A percentile compares a stretch with the other conserved stretches of the same genome.
Conservation (phyloP, 495 filamentous ascomycete species). For the Acidiella bohemica region DNA sequence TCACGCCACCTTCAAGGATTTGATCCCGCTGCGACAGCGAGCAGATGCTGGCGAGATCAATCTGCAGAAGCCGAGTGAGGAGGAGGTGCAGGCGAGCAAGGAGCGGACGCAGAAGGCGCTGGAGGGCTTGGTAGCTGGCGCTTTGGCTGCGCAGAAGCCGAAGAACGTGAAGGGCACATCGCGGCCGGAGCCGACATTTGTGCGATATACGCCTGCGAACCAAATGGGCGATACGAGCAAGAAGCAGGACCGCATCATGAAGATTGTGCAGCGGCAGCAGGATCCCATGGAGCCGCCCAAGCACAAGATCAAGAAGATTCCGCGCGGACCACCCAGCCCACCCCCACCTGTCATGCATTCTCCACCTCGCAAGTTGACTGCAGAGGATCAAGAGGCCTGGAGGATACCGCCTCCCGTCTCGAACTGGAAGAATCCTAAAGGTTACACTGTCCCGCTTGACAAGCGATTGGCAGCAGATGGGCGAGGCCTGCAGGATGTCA, state of each 20-base stretch:
- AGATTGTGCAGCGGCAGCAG: slow-evolving; percentile 86
- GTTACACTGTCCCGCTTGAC: slow-evolving; percentile 91
- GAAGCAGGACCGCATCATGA: slow-evolving; percentile 94
- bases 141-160: slow-evolving; percentile 82
- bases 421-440: slow-evolving; percentile 99
- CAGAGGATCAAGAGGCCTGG: slow-evolving; percentile 95
- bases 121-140: slow-evolving; percentile 65
- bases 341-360: slow-evolving; percentile 93
- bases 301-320: slow-evolving; percentile 98
- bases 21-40: slow-evolving; percentile 86
- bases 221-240: slow-evolving; percentile 87
- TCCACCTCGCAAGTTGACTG: slow-evolving; percentile 85
- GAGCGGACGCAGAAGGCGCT: slow-evolving; percentile 82
- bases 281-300: slow-evolving; percentile 98
- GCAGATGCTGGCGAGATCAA: slow-evolving; percentile 89
- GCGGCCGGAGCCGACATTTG: slow-evolving; percentile 80
- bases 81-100: slow-evolving; percentile 67
- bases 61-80: slow-evolving; percentile 72
- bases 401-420: slow-evolving; percentile 87
- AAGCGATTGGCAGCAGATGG: slow-evolving; percentile 96
- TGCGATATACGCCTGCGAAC: slow-evolving; percentile 86
- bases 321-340: slow-evolving; percentile 80
- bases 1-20: slow-evolving; percentile 89
- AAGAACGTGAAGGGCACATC: slow-evolving; percentile 74
- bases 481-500: slow-evolving; percentile 79